Evolutionary conservation across 2,329 filamentous ascomycete species (phyloP).

Genomic region (Cordyceps militaris): DNA sequence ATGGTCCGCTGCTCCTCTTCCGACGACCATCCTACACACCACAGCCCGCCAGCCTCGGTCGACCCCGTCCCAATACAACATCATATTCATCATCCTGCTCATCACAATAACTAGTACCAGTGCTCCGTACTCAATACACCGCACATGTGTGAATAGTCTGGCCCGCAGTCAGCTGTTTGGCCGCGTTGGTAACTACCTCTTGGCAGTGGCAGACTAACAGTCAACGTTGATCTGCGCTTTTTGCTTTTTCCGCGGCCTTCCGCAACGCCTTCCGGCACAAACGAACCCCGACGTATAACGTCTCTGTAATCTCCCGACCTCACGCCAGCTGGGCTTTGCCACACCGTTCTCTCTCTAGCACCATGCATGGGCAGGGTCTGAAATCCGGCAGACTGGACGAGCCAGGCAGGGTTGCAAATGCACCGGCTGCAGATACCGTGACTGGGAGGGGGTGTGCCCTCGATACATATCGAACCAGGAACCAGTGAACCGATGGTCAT

Average conservation of each 20-base stretch:
- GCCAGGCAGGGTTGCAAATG: background rate
- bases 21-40: background rate
- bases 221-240: background rate
- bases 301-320: background rate
- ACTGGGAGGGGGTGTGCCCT: background rate
- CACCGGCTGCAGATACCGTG: background rate
- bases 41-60: constrained; percentile 6
- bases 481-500: background rate
- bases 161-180: constrained; percentile 1
- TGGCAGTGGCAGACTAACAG: too few relatives aligned
- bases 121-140: background rate
- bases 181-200: too few relatives aligned
- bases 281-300: background rate
- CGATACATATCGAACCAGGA: background rate
- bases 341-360: background rate
- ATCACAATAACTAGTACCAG: background rate
- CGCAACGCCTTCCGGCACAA: background rate
- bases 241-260: background rate
- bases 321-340: background rate
- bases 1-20: constrained; percentile 8
- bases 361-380: background rate
- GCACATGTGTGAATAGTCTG: background rate
- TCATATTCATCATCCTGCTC: background rate
- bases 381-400: constrained; percentile 6
- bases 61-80: background rate